These are phyloP conservation scores for Earliella scabrosa DNA, from an alignment of 1,284 basidiomycete genomes.

Conservation along the genomic window DNA sequence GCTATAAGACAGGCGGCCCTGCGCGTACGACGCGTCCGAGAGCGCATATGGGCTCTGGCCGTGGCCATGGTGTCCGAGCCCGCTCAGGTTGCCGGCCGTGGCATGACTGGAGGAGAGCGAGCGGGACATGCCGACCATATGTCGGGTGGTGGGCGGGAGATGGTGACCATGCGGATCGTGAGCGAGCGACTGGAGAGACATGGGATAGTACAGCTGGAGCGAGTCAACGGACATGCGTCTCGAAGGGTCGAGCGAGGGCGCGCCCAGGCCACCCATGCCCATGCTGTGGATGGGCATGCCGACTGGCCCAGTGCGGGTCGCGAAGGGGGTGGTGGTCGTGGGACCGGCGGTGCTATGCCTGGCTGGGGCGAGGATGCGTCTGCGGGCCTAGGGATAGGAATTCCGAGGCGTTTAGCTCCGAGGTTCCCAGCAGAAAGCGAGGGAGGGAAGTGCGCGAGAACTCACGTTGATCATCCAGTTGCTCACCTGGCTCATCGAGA, in stretches of 20 bases:
- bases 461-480: constrained; percentile 93
- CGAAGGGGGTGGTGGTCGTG: constrained; percentile 71
- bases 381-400: constrained; percentile 59
- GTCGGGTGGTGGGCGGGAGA: constrained; percentile 27
- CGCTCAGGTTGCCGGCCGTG: constrained; percentile 29
- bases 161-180: constrained; percentile 24
- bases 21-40: constrained; percentile 23
- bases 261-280: constrained; percentile 39
- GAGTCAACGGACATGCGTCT: constrained; percentile 54
- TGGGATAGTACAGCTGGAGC: constrained; percentile 73
- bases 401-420: not conserved
- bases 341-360: constrained; percentile 74
- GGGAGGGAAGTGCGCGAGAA: constrained; percentile 19
- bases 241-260: constrained; percentile 32
- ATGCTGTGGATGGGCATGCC: constrained; percentile 21
- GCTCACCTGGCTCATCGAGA: constrained; percentile 88
- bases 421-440: not conserved
- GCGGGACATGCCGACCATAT: constrained; percentile 37
- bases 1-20: constrained; percentile 29
- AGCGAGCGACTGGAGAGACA: constrained; percentile 62
- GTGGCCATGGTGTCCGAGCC: constrained; percentile 28
- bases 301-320: constrained; percentile 39
- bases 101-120: constrained; percentile 32
- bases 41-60: constrained; percentile 30
- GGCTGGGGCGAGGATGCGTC: constrained; percentile 81